Base-by-base conservation (phyloP, 257 asterid species). In the Prunella vulgaris region DNA sequence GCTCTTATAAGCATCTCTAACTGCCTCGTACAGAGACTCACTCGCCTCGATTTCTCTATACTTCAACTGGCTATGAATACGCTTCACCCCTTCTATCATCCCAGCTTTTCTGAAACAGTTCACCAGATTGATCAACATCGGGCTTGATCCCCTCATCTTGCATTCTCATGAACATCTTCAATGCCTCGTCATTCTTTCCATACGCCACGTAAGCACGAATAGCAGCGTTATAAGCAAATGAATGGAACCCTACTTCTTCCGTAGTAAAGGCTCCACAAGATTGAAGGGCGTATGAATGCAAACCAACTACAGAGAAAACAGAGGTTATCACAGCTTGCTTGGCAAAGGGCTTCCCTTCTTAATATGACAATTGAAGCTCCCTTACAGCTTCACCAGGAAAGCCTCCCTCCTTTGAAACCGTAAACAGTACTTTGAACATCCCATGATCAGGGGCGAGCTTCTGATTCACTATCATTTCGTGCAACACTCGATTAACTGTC, bases 11-110 rank as follows among this genome's bases (percentile, higher is more conserved):
- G 96, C 97, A 66, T 87, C 89, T 21, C 82, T 68, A 25, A 93
- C 80, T 3, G 95, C 96, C 59, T 81, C 74, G 66, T 78, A 89
- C 80, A 93, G 71, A 3, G 95, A 75, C 54, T 84, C 89, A 38
- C 80, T 82, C 5, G 81, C 81, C 74, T 82, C 93, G 32, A 90
- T 77, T 17, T 48, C 84, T 64, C 95, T 87, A 62, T 76, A 74
- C 69, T 84, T 93, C 44, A 93, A 61, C 66, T 79, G 89, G 68
- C 92, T 77, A 62, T 87, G 81, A 65, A 90, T 74, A 24, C 97
- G 83, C 81, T 90, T 88, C 73, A 90, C 87, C 46, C 97, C 97
- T 83, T 93, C 97, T 56, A 87, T 79, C 91, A 90, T 87, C 48
- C 98, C 92, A 9, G 92, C 93, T 80, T 86, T 82, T 35, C 96